These are phyloP conservation scores for Thermochaetoides thermophila DNA, from an alignment of 495 filamentous ascomycete species.

Conservation along the genomic window DNA sequence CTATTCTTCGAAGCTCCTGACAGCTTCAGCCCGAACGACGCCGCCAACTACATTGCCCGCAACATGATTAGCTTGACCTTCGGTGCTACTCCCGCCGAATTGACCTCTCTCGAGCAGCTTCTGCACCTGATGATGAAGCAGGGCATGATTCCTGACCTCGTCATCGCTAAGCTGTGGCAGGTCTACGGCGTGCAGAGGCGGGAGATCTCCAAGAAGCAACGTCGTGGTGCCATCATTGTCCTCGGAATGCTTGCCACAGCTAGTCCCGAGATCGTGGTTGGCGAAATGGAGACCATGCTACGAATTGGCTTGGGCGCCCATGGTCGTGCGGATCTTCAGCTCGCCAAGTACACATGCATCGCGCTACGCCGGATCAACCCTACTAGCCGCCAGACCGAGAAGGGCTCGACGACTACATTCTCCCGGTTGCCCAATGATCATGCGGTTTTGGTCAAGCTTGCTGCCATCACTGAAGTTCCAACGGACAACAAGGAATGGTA, in stretches of 20 bases:
- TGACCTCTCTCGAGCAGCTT: slow-evolving; percentile 89
- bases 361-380: slow-evolving; percentile 80
- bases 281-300: slow-evolving; percentile 86
- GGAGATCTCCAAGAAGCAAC: slow-evolving; percentile 84
- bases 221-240: slow-evolving; percentile 87
- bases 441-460: slow-evolving; percentile 63
- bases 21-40: slow-evolving; percentile 71
- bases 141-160: slow-evolving; percentile 68
- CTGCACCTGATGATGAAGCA: slow-evolving; percentile 95
- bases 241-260: slow-evolving; percentile 93
- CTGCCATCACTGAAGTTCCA: slow-evolving; percentile 67
- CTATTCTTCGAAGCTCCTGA: slow-evolving; percentile 93
- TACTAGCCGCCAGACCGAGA: slow-evolving; percentile 63
- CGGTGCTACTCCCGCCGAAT: slow-evolving; percentile 80
- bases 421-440: slow-evolving; percentile 84
- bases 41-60: slow-evolving; percentile 87
- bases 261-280: slow-evolving; percentile 79
- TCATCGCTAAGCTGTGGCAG: slow-evolving; percentile 90
- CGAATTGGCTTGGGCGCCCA: slow-evolving; percentile 73
- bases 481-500: slow-evolving; percentile 93
- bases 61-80: slow-evolving; percentile 99
- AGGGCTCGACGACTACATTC: slow-evolving; percentile 46
- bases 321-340: slow-evolving; percentile 65
- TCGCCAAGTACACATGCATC: slow-evolving; percentile 90
- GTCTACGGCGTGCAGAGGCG: slow-evolving; percentile 88